Base-by-base conservation (phyloP, 2,329 filamentous ascomycete genomes). In the Pseudogymnoascus pannorum region DNA sequence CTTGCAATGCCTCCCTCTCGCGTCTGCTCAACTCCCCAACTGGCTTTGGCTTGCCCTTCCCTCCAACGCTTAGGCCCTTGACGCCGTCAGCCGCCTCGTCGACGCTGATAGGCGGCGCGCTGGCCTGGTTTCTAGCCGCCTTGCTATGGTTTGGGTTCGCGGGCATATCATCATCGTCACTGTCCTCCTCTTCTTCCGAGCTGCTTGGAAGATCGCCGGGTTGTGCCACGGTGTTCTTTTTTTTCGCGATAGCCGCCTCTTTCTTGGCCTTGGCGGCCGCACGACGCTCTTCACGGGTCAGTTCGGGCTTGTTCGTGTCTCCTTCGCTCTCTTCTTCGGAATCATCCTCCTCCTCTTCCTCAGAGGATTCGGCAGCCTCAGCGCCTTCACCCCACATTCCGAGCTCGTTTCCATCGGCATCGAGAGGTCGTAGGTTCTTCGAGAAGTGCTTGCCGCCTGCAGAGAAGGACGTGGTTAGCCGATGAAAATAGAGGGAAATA, bases 401-500 rank as follows among this genome's bases (percentile, higher is more conserved):
- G 65, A 93, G 81, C 68, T 91, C 86, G 71, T 94, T 94, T 68
- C 93, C 94, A 72, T 97, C 90, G 68, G 87, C 87, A 71, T 97
- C 92, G 71, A 94, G 78, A 18, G 92, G 92, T 74, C 90, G 87
- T 54, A 97, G 86, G 74, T 97, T 87, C 67, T 91, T 88, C 67
- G 92, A 97, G 79, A 95, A 99, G 72, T 96, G 88, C 77, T 97
- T 96, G 72, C 94, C 94, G 65, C 92, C 92, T 96, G 66, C 22
- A 26, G 22, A 44, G 26, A 60, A 54, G 26, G 16, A 18, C 20
- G 24, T 42, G 68, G 68, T 70, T 42, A 65, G 61, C 63, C 58
- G 57, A 20, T 57, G 57, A 57, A n/a, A 14, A 14, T 12, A 57
- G 40, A 14, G 29, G 24, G n/a, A 20, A 22, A 61, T 31, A 29